Evolutionary conservation across 225 moss, liverwort and hornwort genomes (phyloP), one percentile per base, ranked within the genome.

Genomic region (Thuidium tamariscinum): DNA sequence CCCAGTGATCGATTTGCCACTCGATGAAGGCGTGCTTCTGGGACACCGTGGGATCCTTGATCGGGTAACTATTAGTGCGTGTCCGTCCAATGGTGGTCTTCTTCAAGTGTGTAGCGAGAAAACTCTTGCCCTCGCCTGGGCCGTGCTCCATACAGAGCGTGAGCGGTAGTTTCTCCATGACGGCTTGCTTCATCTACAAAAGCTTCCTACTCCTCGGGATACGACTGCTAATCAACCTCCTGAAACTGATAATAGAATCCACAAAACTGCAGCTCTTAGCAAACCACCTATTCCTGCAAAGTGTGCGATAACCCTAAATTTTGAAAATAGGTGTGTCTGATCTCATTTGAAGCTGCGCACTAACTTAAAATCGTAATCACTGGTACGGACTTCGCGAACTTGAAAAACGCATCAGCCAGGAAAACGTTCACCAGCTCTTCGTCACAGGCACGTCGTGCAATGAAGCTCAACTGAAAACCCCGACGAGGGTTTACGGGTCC

Each of bases 1-100:
- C 74, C 98, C 98, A 98, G 44, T 91, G 92, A 67, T 93, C 94
- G 6, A 83, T 84, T 75, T 87, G 93, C 92, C 89, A 89, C 56
- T 89, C 92, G 55, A 98, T 88, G 87, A 89, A 69, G 19, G 95
- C 95, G 77, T 98, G 98, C 86, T 94, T 94, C 86, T 96, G 95
- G 3, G 96, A 98, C 18, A 96, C 88, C 10, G 95, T 95, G 77
- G 92, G 92, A 79, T 96, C 93, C 79, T 98, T 95, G 76, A 98
- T 91, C 74, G 90, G 94, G 75, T 96, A 95, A 61, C 77, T 91
- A 49, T 93, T 96, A 1, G 77, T 83, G 36, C 91, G 89, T 23
- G 93, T 93, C 72, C 96, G 93, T 46, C 98, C 98, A 37, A 98
- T 82, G 8, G 92, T 96, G 74, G 93, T 80, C 57, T 92, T 92